Conservation (phyloP, 257 asterid species). For the Haberlea rhodopensis region DNA sequence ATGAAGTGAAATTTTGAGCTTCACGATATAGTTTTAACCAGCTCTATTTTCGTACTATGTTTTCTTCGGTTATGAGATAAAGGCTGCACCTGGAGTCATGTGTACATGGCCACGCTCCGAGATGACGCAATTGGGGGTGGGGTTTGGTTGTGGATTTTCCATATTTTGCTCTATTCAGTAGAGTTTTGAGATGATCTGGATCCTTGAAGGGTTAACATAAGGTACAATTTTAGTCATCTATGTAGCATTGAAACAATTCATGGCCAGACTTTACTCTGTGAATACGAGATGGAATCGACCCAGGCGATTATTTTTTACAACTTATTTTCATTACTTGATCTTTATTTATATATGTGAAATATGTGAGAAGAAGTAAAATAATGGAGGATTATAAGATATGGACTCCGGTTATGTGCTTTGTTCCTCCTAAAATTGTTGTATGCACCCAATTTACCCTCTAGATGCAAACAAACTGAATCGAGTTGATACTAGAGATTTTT, state of each 20-base stretch:
- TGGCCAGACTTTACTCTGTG: not conserved
- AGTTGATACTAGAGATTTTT: too few relatives aligned
- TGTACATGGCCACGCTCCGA: not conserved
- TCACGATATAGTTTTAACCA: not conserved
- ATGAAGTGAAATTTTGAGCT: slow-evolving; percentile 21
- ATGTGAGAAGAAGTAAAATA: too few relatives aligned
- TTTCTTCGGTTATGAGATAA: not conserved
- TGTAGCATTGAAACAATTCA: not conserved
- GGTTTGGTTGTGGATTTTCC: not conserved
- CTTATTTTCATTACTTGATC: not conserved
- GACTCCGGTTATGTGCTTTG: too few relatives aligned
- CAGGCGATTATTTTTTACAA: not conserved
- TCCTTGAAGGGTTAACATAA: not conserved
- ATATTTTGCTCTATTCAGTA: not conserved
- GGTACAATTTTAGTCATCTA: not conserved
- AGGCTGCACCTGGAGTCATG: not conserved
- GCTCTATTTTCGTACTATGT: not conserved
- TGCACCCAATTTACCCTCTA: too few relatives aligned
- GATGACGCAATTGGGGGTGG: too few relatives aligned
- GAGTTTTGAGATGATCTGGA: not conserved
- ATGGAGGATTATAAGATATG: too few relatives aligned
- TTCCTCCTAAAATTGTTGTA: too few relatives aligned
- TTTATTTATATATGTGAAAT: too few relatives aligned
- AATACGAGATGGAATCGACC: not conserved
- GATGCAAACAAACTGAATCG: too few relatives aligned